Conservation (phyloP, 805 yeast genomes). For the Candida sanyiensis region DNA sequence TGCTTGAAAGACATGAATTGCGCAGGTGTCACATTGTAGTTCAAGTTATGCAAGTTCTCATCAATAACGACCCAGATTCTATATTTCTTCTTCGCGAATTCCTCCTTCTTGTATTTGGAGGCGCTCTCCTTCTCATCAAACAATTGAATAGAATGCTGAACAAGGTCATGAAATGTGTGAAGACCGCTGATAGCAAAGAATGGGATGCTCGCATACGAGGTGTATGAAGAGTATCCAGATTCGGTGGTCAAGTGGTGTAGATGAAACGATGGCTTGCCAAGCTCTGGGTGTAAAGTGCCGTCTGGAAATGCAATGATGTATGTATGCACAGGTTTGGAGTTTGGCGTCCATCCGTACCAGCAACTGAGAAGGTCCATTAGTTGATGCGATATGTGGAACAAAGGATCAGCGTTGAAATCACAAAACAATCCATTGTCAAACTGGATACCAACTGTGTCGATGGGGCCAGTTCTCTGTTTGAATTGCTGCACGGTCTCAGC, state of each 20-base stretch:
- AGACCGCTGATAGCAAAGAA: constrained; percentile 31
- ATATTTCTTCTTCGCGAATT: constrained; percentile 10
- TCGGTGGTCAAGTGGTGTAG: constrained; percentile 27
- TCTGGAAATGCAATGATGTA: constrained; percentile 27
- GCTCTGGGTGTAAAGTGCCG: constrained; percentile 28
- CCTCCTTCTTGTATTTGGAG: constrained; percentile 1
- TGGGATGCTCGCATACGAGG: constrained; percentile 22
- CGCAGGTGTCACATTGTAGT: constrained; percentile 23
- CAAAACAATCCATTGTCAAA: constrained; percentile 37
- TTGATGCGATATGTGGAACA: constrained; percentile 36
- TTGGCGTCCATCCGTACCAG: constrained; percentile 50
- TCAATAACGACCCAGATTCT: constrained; percentile 23
- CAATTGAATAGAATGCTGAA: constrained; percentile 14
- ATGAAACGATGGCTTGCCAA: constrained; percentile 31
- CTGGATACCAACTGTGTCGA: constrained; percentile 41
- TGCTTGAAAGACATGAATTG: constrained; percentile 25
- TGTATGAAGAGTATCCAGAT: constrained; percentile 7
- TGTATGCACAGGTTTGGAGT: constrained; percentile 34
- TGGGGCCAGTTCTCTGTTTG: constrained; percentile 25
- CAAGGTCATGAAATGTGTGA: constrained; percentile 19
- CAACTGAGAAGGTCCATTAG: constrained; percentile 39
- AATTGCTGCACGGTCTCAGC: constrained; percentile 10
- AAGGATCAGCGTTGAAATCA: constrained; percentile 25
- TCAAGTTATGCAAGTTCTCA: constrained; percentile 10
- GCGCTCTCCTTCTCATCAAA: constrained; percentile 15